A percentile compares a stretch with the other conserved stretches of the same genome.
Evolutionary conservation across 2,329 filamentous ascomycete genomes (phyloP).

Genomic region (Setomelanomma holmii): DNA sequence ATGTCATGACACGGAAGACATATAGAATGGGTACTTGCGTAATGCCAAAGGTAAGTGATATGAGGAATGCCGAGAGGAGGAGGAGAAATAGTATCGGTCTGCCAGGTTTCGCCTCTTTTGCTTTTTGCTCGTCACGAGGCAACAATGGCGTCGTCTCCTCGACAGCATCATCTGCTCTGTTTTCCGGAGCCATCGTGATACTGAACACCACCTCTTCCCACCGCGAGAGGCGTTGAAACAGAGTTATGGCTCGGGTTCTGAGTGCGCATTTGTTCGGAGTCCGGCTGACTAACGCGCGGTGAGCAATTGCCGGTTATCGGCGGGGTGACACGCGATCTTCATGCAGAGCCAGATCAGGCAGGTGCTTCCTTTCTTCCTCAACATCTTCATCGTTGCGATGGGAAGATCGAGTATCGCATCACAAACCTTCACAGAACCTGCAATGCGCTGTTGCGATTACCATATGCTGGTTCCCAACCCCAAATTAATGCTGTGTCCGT

Average conservation of each 20-base stretch:
- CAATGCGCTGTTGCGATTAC: too few species aligned
- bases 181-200: conserved; percentile 13
- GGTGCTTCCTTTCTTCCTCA: not conserved
- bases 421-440: too few species aligned
- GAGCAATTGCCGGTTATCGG: conserved; percentile 4
- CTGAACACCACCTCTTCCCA: not conserved
- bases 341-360: not conserved
- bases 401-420: too few species aligned
- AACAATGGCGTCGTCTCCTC: conserved; percentile 27
- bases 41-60: conserved; percentile 60
- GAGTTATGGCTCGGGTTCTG: not conserved
- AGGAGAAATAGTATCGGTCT: conserved; percentile 52
- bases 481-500: too few species aligned
- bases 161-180: not conserved
- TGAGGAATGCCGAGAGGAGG: conserved; percentile 66
- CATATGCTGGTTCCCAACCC: too few species aligned
- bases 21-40: conserved; percentile 64
- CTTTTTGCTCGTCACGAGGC: conserved; percentile 13
- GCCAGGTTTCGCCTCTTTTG: conserved; percentile 14
- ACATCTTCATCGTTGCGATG: too few species aligned
- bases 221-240: not conserved
- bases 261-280: not conserved
- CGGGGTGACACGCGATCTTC: not conserved
- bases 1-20: conserved; percentile 75
- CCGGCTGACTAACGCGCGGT: not conserved